Base-by-base conservation (phyloP, 805 yeast genomes). In the Debaryomyces maramus region DNA sequence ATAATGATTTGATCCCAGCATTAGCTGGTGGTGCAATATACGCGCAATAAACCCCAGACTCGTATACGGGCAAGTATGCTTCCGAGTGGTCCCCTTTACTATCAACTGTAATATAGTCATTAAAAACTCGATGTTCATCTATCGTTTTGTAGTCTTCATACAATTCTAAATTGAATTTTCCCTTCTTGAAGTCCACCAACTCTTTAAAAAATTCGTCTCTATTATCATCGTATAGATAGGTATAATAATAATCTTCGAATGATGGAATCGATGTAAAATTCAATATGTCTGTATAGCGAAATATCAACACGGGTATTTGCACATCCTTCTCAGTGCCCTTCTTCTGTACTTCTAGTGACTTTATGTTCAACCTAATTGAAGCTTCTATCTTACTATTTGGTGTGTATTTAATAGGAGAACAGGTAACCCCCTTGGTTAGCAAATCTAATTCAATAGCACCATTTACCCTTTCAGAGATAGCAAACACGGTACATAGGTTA, bases 41-140 rank as follows among this genome's bases (percentile, higher is more conserved):
- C 6, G 60, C 58, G 47, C 70, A 63, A 42, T 61, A 63, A 15
- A 49, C 31, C 2, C 68, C 70, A 1, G 60, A 42, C 29, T 52
- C 43, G 9, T 49, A 37, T 9, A 57, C 55, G 1, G 41, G 21
- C 28, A 50, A 53, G 2, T 20, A 35, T 19, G 48, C 42, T 17
- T 43, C 50, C 10, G 31, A 39, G 14, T 40, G 43, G 4, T 36
- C 34, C 6, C 32, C 38, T 9, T 39, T 27, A n/a, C 19, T 21
- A 7, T 34, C 41, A 16, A 40, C 20, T 7, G 39, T 28, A 6
- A 47, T 21, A 15, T 38, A 40, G 29, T 36, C 55, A 34, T 40
- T 47, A 32, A 17, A 40, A 23, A 38, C 19, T 10, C 30, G 30
- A 6, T 37, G 24, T 3, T 27, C 40, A 13, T 51, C 48, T 8